These are phyloP conservation scores for Acanthamoeba divionensis DNA, from an alignment of 208 protist genomes.

Conservation along the genomic window DNA sequence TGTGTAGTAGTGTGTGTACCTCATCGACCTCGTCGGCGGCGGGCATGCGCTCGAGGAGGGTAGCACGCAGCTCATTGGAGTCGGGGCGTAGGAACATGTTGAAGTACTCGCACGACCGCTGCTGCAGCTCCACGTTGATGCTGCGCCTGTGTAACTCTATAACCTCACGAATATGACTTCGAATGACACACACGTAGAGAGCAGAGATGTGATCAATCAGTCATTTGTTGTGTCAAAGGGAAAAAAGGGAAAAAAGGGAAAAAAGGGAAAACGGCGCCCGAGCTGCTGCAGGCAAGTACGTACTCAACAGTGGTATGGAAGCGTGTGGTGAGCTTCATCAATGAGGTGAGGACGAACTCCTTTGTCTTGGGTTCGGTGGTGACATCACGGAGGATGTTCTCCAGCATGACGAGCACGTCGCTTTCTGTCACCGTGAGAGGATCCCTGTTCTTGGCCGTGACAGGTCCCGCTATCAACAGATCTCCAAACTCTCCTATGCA, in stretches of 20 bases:
- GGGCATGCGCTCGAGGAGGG: slow-evolving; percentile 46
- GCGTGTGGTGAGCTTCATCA: slow-evolving; percentile 91
- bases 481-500: slow-evolving; percentile 95
- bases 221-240: not conserved
- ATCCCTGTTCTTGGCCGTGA: slow-evolving; percentile 55
- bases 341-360: slow-evolving; percentile 89
- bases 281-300: not conserved
- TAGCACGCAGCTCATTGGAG: not conserved
- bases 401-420: slow-evolving; percentile 74
- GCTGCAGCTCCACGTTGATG: slow-evolving; percentile 62
- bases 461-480: slow-evolving; percentile 77
- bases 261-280: not conserved
- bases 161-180: no score
- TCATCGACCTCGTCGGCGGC: slow-evolving; percentile 19
- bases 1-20: not conserved
- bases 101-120: slow-evolving; percentile 59
- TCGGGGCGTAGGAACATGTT: not conserved
- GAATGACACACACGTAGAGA: no score
- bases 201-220: slow-evolving; percentile 61
- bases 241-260: not conserved
- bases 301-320: slow-evolving; percentile 61
- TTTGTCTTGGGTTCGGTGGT: slow-evolving; percentile 82
- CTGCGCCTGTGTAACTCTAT: slow-evolving; percentile 75
- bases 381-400: slow-evolving; percentile 76
- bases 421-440: slow-evolving; percentile 57